Base-by-base conservation (phyloP, 2,329 filamentous ascomycete genomes). In the Fusarium sp. region DNA sequence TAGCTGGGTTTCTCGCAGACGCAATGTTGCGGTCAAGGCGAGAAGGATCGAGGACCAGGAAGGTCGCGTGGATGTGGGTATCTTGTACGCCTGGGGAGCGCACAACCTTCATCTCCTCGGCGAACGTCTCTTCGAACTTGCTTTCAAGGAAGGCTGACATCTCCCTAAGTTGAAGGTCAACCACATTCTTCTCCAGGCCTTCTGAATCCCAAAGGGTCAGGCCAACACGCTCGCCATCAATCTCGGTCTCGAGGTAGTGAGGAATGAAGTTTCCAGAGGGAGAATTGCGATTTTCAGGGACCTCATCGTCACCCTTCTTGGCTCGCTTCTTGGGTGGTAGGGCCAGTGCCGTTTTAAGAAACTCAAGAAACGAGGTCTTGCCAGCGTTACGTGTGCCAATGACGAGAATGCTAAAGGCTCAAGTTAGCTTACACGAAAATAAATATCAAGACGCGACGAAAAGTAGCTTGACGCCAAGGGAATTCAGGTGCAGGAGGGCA, bases 51-150 rank as follows among this genome's bases (percentile, higher is more conserved):
- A 99, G 90, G 65, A 99, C 87, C 65, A 98, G 88, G 84, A 99
- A 98, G 64, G 95, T 95, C 76, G 95, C 97, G 82, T 99, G 97
- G 75, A 99, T 98, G 82, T 99, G 97, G 60, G 96, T 98, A 85
- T 99, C 97, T 81, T 95, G 94, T 74, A 94, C 93, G 65, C 95
- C 96, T 30, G 97, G 96, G 63, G 95, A 95, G 79, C 97, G 93
- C 71, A 98, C 89, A 56, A 99, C 95, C 86, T 98, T 98, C 89
- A 97, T 97, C 86, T 99, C 97, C 84, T 99, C 97, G 58, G 91
- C 91, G 81, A 99, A 97, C 0, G 97, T 98, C 80, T 99, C 97
- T 82, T 99, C 96, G 78, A 99, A 99, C 83, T 98, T 98, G 86
- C 93, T 96, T 86, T 99, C 97, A 69, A 99, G 87, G 85, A 99